Percentiles rank a stretch among this genome's conserved stretches.
These are phyloP conservation scores for Ophiostoma himal-ulmi DNA, from an alignment of 2,329 filamentous ascomycete genomes.

Conservation along the genomic window DNA sequence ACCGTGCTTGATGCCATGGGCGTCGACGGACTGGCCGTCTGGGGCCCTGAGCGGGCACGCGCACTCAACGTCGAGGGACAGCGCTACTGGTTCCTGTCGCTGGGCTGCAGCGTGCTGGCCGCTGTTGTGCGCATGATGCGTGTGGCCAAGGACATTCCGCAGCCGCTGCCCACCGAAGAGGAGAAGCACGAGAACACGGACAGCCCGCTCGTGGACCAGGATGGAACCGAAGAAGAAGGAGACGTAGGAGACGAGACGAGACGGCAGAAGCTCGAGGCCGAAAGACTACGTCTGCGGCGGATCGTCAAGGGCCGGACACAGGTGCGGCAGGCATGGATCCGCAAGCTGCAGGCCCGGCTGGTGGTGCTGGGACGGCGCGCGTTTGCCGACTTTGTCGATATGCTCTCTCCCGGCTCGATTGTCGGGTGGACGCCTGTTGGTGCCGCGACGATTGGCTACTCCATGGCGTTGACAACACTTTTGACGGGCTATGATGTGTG, in stretches of 20 bases:
- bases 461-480: constrained; percentile 57
- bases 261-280: constrained; percentile 18
- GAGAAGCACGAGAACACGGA: constrained; percentile 16
- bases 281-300: constrained; percentile 35
- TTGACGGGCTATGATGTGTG: constrained; percentile 58
- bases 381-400: constrained; percentile 54
- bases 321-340: neutral
- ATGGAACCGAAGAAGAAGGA: constrained; percentile 25
- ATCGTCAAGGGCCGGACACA: constrained; percentile 33
- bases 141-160: constrained; percentile 37
- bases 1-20: constrained; percentile 52
- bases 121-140: constrained; percentile 34
- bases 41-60: constrained; percentile 45
- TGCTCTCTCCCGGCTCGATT: constrained; percentile 54
- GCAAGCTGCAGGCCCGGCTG: constrained; percentile 24
- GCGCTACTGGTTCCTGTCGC: constrained; percentile 63
- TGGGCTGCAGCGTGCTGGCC: constrained; percentile 47
- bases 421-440: constrained; percentile 55
- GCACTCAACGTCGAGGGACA: constrained; percentile 54
- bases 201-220: constrained; percentile 28
- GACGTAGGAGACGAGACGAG: neutral
- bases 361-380: constrained; percentile 36
- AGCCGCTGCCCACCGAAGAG: constrained; percentile 32
- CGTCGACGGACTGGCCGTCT: constrained; percentile 44
- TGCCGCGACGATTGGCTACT: constrained; percentile 48